Conservation (phyloP, 257 asterid genomes). For the Coffea eugenioides region DNA sequence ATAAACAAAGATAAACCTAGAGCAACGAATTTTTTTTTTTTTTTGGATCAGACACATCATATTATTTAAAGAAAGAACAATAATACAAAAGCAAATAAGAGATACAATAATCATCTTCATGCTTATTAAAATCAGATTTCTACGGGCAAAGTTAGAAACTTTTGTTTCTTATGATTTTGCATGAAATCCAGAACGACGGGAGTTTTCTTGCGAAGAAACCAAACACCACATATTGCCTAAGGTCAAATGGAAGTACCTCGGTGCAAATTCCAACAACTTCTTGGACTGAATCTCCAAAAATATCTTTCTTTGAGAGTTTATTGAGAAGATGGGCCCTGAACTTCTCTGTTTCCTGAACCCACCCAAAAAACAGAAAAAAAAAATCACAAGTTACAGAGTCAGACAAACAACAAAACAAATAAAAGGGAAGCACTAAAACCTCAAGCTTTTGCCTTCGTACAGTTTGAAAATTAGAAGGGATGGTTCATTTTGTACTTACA, state of each 20-base stretch:
- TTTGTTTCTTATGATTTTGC: background rate
- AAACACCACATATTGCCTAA: background rate
- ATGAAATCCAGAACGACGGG: background rate
- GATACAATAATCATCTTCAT: too few relatives aligned
- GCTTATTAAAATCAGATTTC: too few relatives aligned
- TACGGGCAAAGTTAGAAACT: background rate
- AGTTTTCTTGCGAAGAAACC: background rate
- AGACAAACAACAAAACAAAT: too few relatives aligned
- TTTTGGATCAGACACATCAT: too few relatives aligned
- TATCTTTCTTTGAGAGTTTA: conserved; percentile 76
- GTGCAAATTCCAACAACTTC: conserved; percentile 85
- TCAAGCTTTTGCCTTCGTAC: background rate
- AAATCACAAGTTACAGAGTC: background rate
- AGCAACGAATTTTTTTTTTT: too few relatives aligned
- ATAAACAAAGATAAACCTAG: too few relatives aligned
- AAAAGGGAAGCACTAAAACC: background rate
- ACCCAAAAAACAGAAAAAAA: background rate
- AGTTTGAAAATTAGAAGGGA: background rate
- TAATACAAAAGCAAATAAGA: too few relatives aligned
- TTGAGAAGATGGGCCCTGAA: conserved; percentile 58
- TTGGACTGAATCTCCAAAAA: conserved; percentile 72
- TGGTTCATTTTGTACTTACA: conserved; percentile 33
- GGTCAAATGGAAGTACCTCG: conserved; percentile 39
- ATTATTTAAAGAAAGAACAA: too few relatives aligned
- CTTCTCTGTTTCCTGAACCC: conserved; percentile 70